Evolutionary conservation across 768 basidiomycete species (phyloP), one percentile per base, ranked within the genome.

Genomic region (Macrolepiota fuliginosa): DNA sequence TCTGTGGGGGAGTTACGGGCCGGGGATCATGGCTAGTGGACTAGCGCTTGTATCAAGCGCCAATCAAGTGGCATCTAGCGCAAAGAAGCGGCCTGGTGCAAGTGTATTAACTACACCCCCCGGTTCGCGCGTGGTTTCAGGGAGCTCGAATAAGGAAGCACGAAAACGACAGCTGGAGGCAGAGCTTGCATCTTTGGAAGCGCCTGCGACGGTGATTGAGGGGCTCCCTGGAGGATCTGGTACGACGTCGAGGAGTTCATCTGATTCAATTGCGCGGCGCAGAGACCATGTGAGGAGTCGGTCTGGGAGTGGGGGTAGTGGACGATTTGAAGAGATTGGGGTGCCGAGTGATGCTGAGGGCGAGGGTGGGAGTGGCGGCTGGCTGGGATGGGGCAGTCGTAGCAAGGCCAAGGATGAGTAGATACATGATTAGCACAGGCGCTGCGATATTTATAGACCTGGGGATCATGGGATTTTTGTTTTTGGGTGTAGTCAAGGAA

Each of bases 1-100:
- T 0, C 76, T 94, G 15, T 94, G 92, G 92, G 78, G 79, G n/a
- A 83, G 86, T 1, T 94, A 91, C 63, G 92, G 91, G 1, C 92
- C 92, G 0, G 70, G 80, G 2, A 79, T 93, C 46, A 66, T 93
- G 12, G 89, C 89, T 2, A 81, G 84, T 1, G 89, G 91, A 19
- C 81, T 89, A 0, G 83, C 84, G 2, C 70, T 92, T 3, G 72
- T 92, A 73, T 39, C 22, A 22, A 50, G 57, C 11, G 32, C 58
- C 36, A 47, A 50, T 45, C 29, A 32, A 32, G 42, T 5, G 9
- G 42, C 42, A 1, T n/a, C n/a, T n/a, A 19, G n/a, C 7, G 46
- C 56, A 49, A 57, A 51, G 56, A 63, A 65, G 54, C 35, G 63
- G 12, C 45, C 65, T 15, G 66, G 62, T 36, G 58, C 66, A 7